Conservation (phyloP, 2,329 filamentous ascomycete species). For the Pyrenophora teres region DNA sequence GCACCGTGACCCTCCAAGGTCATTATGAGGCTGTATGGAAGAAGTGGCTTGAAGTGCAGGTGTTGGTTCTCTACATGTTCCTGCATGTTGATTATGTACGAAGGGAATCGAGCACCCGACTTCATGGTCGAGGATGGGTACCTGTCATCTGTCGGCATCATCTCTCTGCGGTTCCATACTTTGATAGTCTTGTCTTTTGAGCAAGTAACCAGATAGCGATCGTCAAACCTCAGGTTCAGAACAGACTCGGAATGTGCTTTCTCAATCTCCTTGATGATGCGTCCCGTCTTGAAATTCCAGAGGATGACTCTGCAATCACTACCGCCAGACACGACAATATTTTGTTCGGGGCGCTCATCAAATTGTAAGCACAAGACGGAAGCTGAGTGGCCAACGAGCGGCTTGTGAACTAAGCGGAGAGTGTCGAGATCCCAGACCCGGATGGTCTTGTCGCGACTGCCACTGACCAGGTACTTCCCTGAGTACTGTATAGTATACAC, state of each 20-base stretch:
- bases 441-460: conserved; percentile 85
- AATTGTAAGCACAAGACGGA: conserved; percentile 96
- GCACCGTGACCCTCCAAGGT: conserved; percentile 82
- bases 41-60: conserved; percentile 59
- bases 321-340: conserved; percentile 92
- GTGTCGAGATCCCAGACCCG: conserved; percentile 90
- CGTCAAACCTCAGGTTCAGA: conserved; percentile 89
- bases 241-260: conserved; percentile 88
- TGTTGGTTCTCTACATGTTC: conserved; percentile 42
- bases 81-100: conserved; percentile 60
- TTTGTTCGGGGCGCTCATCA: conserved; percentile 82
- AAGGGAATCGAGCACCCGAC: conserved; percentile 54
- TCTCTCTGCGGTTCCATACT: conserved; percentile 78
- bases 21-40: conserved; percentile 77
- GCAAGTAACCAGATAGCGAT: conserved; percentile 89
- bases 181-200: conserved; percentile 98
- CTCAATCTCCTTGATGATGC: conserved; percentile 75
- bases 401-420: conserved; percentile 73
- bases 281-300: conserved; percentile 91
- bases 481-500: conserved; percentile 95
- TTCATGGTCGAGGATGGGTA: conserved; percentile 50
- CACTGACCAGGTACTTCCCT: conserved; percentile 84
- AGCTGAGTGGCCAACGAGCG: conserved; percentile 75
- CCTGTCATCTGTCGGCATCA: conserved; percentile 47
- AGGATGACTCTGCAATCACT: conserved; percentile 90